Evolutionary conservation across 2,329 filamentous ascomycete species (phyloP), one percentile per base, ranked within the genome.

Genomic region (Phyllosticta capitalensis): DNA sequence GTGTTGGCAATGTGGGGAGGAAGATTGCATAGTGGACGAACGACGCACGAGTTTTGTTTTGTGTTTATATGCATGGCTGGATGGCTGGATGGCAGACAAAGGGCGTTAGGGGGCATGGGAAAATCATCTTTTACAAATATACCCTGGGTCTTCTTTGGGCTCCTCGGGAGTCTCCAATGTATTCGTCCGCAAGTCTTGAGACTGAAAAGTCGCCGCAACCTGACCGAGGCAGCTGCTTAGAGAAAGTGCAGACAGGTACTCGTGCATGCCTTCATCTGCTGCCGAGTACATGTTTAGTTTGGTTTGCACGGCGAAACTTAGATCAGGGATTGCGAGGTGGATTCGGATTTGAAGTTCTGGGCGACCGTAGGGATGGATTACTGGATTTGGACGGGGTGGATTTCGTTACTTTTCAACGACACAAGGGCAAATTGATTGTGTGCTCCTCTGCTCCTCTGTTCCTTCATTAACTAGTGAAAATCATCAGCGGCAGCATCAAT

Each of bases 1-100:
- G 94, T 51, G 89, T 99, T 61, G 94, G 94, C 28, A 99, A 97
- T 71, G 89, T 97, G 54, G 92, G 92, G 57, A 84, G 92, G 69
- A 97, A 97, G 77, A 88, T 96, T 72, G 83, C 83, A 63, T 86
- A 72, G 30, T n/a, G n/a, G n/a, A n/a, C 14, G 24, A 26, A 26
- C 2, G 38, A n/a, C n/a, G 38, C 30, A 17, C n/a, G 30, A 12
- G 30, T n/a, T 45, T 45, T 45, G 24, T 49, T 54, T 49, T 30
- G 22, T 24, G 22, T 24, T 9, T 21, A 12, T 30, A n/a, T 59
- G 51, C 33, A 59, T 54, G 56, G 56, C 10, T 30, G 19, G 53
- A 30, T 9, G 56, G 56, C 51, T 52, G 26, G 17, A 17, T 9
- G 22, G 52, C 19, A 24, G 33, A 50, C 33, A 49, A 9, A 9